A percentile compares a stretch with the other conserved stretches of the same genome.
phyloP scores from a whole-genome alignment of 2,329 filamentous ascomycete genomes.

The Cordyceps tenuipes region DNA sequence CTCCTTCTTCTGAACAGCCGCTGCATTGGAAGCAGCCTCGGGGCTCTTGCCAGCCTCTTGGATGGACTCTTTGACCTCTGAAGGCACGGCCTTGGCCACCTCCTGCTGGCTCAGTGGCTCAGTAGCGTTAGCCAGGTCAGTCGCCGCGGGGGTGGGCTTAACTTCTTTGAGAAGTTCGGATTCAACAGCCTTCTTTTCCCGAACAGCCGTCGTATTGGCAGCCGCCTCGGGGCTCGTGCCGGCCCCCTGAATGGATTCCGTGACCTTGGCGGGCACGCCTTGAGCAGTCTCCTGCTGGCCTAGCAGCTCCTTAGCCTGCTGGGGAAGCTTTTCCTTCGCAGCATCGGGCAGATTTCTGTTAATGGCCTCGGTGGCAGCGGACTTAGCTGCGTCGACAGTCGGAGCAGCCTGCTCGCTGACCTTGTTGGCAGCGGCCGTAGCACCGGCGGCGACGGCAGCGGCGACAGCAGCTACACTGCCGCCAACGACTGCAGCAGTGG shows the following conservation, averaged over 20 bases:
- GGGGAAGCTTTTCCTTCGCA: conserved; percentile 43
- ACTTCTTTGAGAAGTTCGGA: conserved; percentile 62
- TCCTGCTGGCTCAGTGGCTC: conserved; percentile 22
- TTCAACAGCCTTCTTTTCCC: conserved; percentile 69
- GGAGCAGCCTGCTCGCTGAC: conserved; percentile 30
- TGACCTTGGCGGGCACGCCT: conserved; percentile 47
- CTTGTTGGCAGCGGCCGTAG: conserved; percentile 25
- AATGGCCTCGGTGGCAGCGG: conserved; percentile 30
- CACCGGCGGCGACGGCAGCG: conserved; percentile 30
- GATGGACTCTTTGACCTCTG: conserved; percentile 50
- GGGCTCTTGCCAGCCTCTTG: conserved; percentile 51
- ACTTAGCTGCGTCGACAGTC: conserved; percentile 28
- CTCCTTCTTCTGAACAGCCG: conserved; percentile 67
- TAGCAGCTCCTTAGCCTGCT: conserved; percentile 40
- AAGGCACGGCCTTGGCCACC: conserved; percentile 43
- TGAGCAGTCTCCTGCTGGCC: conserved; percentile 19
- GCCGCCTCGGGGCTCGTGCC: conserved; percentile 62
- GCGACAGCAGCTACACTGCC: conserved; percentile 29
- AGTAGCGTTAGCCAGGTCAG: conserved; percentile 9
- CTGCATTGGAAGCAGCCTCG: conserved; percentile 62
- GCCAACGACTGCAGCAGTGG: conserved; percentile 31
- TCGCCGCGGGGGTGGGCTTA: conserved; percentile 30
- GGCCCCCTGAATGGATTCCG: conserved; percentile 49
- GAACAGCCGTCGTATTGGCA: conserved; percentile 57
- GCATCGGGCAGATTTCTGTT: conserved; percentile 44